Percentiles rank a stretch among this genome's conserved stretches.
phyloP scores from a whole-genome alignment of 2,329 filamentous ascomycete species.

The Aurifilum marmelostoma region DNA sequence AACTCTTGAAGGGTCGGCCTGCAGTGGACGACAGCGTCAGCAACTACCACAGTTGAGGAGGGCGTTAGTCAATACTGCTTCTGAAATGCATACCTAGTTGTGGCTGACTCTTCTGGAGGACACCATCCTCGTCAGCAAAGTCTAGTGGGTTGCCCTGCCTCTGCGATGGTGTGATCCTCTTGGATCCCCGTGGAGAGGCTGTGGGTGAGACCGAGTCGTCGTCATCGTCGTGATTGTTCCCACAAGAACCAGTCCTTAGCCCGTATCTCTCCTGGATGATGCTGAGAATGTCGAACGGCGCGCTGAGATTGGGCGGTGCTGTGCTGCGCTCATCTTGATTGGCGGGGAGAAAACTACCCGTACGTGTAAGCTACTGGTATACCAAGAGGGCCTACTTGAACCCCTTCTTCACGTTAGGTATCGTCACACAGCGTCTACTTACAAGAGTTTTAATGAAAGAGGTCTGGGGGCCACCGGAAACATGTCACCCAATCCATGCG shows the following conservation, averaged over 20 bases:
- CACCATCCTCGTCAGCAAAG: constrained; percentile 7
- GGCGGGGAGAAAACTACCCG: constrained; percentile 23
- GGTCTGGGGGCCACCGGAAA: not conserved
- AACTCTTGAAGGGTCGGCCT: constrained; percentile 20
- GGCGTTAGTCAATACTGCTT: no score
- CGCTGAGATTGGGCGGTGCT: not conserved
- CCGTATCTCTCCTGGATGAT: constrained; percentile 19
- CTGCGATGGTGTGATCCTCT: constrained; percentile 14
- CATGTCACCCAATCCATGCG: not conserved
- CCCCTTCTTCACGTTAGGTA: not conserved
- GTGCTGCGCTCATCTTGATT: not conserved
- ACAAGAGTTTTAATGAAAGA: constrained; percentile 26
- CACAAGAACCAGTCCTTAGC: not conserved
- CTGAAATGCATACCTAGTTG: not conserved
- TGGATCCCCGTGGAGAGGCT: constrained; percentile 16
- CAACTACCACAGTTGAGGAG: not conserved
- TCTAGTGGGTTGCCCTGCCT: not conserved
- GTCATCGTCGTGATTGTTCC: not conserved
- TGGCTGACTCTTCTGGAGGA: not conserved
- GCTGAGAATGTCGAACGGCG: constrained; percentile 13
- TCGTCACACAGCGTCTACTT: not conserved
- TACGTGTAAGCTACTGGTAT: not conserved
- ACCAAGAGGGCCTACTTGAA: not conserved
- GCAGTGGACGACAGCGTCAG: not conserved
- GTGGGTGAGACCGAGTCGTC: constrained; percentile 24